These are phyloP conservation scores for Acanthochlamys bracteata DNA, from an alignment of 106 monocot genomes.

Conservation along the genomic window DNA sequence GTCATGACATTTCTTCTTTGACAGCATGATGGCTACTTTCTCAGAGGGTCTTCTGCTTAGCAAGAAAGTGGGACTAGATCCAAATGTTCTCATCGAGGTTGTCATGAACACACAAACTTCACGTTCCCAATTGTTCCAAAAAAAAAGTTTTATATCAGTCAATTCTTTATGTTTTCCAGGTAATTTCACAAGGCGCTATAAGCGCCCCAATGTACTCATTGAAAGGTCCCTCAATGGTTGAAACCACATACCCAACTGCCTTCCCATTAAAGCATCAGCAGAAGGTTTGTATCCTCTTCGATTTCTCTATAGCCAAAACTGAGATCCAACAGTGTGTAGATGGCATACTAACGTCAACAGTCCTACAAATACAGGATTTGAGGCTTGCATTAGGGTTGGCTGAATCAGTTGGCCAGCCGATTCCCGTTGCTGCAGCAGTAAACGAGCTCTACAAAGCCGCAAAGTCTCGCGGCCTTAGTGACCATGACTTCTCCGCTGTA, in stretches of 20 bases:
- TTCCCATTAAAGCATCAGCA: slow-evolving; percentile 96
- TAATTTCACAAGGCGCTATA: slow-evolving; percentile 86
- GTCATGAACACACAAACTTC: background rate
- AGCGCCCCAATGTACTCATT: slow-evolving; percentile 82
- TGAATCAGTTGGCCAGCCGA: slow-evolving; percentile 71
- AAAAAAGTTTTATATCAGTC: no score
- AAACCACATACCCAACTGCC: slow-evolving; percentile 55
- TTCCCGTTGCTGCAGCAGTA: slow-evolving; percentile 67
- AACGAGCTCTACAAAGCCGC: slow-evolving; percentile 92
- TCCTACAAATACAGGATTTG: slow-evolving; percentile 49
- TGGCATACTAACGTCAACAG: background rate
- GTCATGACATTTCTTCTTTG: background rate
- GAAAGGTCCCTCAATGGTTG: slow-evolving; percentile 89
- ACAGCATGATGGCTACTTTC: slow-evolving; percentile 93
- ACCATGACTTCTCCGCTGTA: slow-evolving; percentile 87
- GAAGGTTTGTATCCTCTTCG: slow-evolving; percentile 42
- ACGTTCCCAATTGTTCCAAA: no score
- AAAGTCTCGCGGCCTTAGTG: slow-evolving; percentile 67
- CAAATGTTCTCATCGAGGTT: slow-evolving; percentile 69
- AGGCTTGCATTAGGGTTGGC: slow-evolving; percentile 76
- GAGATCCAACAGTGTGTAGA: background rate
- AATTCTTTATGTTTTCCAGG: slow-evolving; percentile 23
- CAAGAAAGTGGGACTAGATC: slow-evolving; percentile 76
- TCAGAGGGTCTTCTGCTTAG: slow-evolving; percentile 80
- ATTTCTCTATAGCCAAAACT: background rate